Conservation (phyloP, 2,329 filamentous ascomycete genomes). For the Leptographium flavum region DNA sequence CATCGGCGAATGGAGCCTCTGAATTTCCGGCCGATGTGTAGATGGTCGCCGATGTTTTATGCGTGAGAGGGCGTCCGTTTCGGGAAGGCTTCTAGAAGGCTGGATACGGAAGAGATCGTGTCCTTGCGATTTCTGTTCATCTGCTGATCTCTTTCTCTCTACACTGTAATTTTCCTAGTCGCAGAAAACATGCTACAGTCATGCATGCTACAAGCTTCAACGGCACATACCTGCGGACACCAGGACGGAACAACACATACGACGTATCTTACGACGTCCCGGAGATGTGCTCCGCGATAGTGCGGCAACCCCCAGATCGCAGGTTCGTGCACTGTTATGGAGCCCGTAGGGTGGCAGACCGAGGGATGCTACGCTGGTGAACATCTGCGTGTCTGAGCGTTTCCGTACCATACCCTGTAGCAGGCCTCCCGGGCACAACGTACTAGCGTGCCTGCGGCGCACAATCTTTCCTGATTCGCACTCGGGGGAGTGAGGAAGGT, state of each 20-base stretch:
- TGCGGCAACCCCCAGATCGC: background rate
- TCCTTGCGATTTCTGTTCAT: too few species aligned
- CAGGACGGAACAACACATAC: too few species aligned
- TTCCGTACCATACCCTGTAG: background rate
- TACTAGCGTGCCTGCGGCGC: background rate
- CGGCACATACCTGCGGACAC: too few species aligned
- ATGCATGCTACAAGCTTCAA: too few species aligned
- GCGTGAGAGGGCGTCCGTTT: background rate
- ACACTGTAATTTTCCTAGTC: too few species aligned
- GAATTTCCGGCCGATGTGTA: background rate
- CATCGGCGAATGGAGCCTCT: background rate
- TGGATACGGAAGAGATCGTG: too few species aligned
- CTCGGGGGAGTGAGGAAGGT: background rate
- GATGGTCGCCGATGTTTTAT: background rate
- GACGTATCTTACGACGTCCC: too few species aligned
- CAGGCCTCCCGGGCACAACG: background rate
- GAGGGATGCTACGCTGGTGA: background rate
- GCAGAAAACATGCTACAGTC: too few species aligned
- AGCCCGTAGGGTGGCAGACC: background rate
- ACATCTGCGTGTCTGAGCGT: background rate
- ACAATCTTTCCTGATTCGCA: background rate
- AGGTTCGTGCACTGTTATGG: background rate
- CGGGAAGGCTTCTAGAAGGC: background rate
- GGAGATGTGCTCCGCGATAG: too few species aligned
- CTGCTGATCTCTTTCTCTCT: too few species aligned